Evolutionary conservation across 2,329 filamentous ascomycete genomes (phyloP).

Genomic region (Pyricularia grisea): DNA sequence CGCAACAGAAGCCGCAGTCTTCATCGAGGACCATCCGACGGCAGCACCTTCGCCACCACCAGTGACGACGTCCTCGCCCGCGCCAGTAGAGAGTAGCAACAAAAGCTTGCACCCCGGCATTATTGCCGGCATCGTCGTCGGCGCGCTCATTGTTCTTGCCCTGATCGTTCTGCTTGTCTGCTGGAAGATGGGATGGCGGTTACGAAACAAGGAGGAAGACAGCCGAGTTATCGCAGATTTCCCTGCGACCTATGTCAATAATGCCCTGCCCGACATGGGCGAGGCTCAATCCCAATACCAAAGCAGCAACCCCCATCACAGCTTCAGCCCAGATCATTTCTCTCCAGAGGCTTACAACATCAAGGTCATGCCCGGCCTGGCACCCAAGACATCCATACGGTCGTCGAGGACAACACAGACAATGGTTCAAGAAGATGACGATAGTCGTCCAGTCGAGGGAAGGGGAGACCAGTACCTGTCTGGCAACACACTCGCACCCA

Average conservation of each 20-base stretch:
- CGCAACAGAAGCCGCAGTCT: slow-evolving; percentile 1
- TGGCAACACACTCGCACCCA: not conserved
- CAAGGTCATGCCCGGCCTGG: not conserved
- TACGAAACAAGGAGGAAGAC: not conserved
- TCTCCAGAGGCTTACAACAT: not conserved
- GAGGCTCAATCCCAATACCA: not conserved
- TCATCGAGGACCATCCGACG: not conserved
- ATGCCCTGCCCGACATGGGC: slow-evolving; percentile 5
- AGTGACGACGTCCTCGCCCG: not conserved
- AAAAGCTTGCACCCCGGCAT: not conserved
- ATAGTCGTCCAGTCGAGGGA: not conserved
- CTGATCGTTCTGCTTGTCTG: not conserved
- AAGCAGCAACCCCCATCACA: not conserved
- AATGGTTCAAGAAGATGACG: not conserved
- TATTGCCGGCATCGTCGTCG: slow-evolving; percentile 3
- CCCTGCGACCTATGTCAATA: not conserved
- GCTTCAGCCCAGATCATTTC: not conserved
- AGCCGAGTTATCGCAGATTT: slow-evolving; percentile 2
- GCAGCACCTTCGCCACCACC: not conserved
- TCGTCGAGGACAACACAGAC: not conserved
- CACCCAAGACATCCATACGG: not conserved
- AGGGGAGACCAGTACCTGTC: not conserved
- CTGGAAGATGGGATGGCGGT: slow-evolving; percentile 2
- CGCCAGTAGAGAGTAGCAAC: not conserved
- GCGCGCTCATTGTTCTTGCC: not conserved